Base-by-base conservation (phyloP, 352 stramenopile species). In the Globisporangium carolinianum region DNA sequence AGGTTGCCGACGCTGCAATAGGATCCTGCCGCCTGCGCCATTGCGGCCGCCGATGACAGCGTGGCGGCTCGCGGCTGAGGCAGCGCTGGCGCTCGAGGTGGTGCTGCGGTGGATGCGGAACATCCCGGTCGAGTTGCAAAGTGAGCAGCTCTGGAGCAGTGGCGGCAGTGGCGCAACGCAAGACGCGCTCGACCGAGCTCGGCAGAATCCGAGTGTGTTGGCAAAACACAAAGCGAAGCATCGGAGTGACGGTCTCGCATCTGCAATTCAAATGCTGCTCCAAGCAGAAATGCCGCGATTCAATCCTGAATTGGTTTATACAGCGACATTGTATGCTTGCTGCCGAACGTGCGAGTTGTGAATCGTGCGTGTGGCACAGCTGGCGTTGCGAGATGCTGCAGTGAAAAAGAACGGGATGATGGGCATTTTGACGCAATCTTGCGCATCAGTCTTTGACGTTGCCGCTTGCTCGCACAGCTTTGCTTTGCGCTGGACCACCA, bases 101-200 rank as follows among this genome's bases (percentile, higher is more conserved):
- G 51, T 50, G 54, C 68, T 69, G 55, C 69, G 69, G 54, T 79
- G 75, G 53, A 76, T 66, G 64, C 75, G 72, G 66, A 79, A 78
- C 72, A 81, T 81, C 50, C 48, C 53, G 38, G 60, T 61, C 42
- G 12, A 47, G 42, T 57, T 45, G 24, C 36, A 51, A 63, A 74
- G 53, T 72, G 55, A 63, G 42, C 11, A n/a, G n/a, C n/a, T n/a
- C n/a, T n/a, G n/a, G n/a, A n/a, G n/a, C n/a, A n/a, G n/a, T n/a
- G n/a, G n/a, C n/a, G n/a, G n/a, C n/a, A n/a, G n/a, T n/a, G n/a
- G n/a, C n/a, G n/a, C n/a, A n/a, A n/a, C n/a, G n/a, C n/a, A n/a
- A n/a, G n/a, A n/a, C n/a, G n/a, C n/a, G n/a, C 37, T 41, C 37
- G 37, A 41, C 5, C 37, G 37, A 41, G 37, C 37, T 41, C 37